These are phyloP conservation scores for Dactylellina drechsleri DNA, from an alignment of 2,329 filamentous ascomycete genomes.

Conservation along the genomic window DNA sequence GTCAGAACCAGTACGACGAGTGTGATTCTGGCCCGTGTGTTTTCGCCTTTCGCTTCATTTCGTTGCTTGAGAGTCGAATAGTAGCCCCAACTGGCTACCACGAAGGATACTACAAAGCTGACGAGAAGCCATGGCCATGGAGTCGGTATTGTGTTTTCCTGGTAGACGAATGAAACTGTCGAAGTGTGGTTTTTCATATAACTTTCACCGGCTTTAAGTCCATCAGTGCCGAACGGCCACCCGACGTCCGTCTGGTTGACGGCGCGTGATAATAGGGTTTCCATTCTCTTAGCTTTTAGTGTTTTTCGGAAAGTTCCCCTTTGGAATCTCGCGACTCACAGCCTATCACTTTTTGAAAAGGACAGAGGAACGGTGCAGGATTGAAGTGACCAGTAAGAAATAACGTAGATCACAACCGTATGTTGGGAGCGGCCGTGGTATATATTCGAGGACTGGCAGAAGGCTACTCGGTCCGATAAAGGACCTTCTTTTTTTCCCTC, in stretches of 20 bases:
- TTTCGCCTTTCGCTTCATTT: slow-evolving; percentile 42
- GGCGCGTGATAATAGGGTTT: slow-evolving; percentile 17
- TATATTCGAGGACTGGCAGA: slow-evolving; percentile 35
- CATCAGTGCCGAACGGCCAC: slow-evolving; percentile 27
- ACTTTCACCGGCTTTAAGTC: neutral
- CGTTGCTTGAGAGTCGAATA: slow-evolving; percentile 49
- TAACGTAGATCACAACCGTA: slow-evolving; percentile 35
- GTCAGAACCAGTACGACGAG: slow-evolving; percentile 33
- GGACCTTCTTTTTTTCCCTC: slow-evolving; percentile 18
- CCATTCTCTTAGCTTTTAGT: slow-evolving; percentile 7
- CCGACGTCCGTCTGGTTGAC: slow-evolving; percentile 16
- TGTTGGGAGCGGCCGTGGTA: slow-evolving; percentile 29
- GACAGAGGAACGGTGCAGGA: slow-evolving; percentile 7
- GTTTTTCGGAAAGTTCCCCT: slow-evolving; percentile 11
- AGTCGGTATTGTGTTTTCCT: slow-evolving; percentile 28
- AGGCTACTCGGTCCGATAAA: slow-evolving; percentile 26
- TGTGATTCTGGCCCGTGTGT: slow-evolving; percentile 35
- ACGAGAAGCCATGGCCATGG: slow-evolving; percentile 52
- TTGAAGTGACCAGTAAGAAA: slow-evolving; percentile 30
- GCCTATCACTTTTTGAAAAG: slow-evolving; percentile 11
- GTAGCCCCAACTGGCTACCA: slow-evolving; percentile 35
- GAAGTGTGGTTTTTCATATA: slow-evolving; percentile 36
- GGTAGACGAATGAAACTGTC: slow-evolving; percentile 25
- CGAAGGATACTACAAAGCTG: slow-evolving; percentile 36
- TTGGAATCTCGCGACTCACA: slow-evolving; percentile 16